Percentiles rank a stretch among this genome's conserved stretches.
Conservation (phyloP, 2,329 filamentous ascomycete species). For the Verticillium alfalfae region DNA sequence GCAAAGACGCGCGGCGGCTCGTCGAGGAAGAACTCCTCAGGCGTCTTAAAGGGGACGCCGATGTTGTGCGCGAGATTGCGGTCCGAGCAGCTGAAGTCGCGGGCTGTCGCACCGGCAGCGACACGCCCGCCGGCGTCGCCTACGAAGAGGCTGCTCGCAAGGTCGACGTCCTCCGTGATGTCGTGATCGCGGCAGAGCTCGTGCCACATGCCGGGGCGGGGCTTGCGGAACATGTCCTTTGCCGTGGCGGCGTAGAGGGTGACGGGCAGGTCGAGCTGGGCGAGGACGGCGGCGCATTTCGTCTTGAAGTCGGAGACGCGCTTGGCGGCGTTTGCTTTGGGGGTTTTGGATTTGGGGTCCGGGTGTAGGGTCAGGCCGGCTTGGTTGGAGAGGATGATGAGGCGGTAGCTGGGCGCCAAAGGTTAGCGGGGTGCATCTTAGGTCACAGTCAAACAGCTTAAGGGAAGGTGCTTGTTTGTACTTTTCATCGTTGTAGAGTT, state of each 20-base stretch:
- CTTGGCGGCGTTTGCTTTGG: constrained; percentile 55
- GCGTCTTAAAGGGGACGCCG: constrained; percentile 74
- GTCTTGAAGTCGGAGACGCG: constrained; percentile 76
- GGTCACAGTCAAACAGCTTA: neutral
- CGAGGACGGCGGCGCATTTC: constrained; percentile 67
- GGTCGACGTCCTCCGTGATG: constrained; percentile 57
- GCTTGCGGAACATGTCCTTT: constrained; percentile 81
- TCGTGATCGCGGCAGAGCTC: constrained; percentile 54
- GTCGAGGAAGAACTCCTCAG: constrained; percentile 84
- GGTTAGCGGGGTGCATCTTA: neutral
- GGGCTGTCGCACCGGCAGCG: constrained; percentile 46
- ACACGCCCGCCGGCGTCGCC: constrained; percentile 73
- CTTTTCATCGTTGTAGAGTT: constrained; percentile 64
- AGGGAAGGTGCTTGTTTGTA: constrained; percentile 24
- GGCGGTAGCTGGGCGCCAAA: constrained; percentile 50
- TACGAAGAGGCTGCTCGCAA: constrained; percentile 72
- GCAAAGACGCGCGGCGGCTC: constrained; percentile 60
- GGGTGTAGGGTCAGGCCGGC: constrained; percentile 71
- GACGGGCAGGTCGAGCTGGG: constrained; percentile 67
- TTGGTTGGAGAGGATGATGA: constrained; percentile 87
- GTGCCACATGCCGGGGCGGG: constrained; percentile 83
- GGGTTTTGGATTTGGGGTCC: constrained; percentile 58
- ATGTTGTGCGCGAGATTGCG: constrained; percentile 82
- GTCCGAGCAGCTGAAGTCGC: constrained; percentile 63
- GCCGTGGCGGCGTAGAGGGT: constrained; percentile 82